Evolutionary conservation across 305 asterid genomes (phyloP).

Genomic region (Fraxinus velutina): DNA sequence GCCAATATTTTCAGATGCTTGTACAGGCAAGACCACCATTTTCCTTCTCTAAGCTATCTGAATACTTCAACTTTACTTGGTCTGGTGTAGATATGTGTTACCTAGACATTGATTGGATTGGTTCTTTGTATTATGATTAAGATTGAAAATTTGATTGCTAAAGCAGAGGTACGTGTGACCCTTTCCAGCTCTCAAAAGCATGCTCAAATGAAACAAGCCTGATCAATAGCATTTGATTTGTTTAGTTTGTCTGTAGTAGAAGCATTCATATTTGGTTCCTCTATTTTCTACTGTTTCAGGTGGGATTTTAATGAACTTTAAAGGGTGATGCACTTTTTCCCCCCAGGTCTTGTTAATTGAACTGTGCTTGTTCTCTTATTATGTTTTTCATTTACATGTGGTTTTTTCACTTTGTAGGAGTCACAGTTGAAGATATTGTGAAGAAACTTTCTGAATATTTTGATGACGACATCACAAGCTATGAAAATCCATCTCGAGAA

Average conservation of each 20-base stretch:
- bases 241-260: constrained; percentile 3
- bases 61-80: constrained; percentile 8
- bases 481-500: constrained; percentile 31
- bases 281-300: neutral
- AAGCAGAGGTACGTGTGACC: neutral
- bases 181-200: constrained; percentile 16
- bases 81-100: constrained; percentile 3
- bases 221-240: constrained; percentile 1
- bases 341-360: constrained; percentile 2
- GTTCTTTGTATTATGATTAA: neutral
- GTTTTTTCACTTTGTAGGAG: constrained; percentile 36
- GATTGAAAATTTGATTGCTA: constrained; percentile 14
- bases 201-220: constrained; percentile 6
- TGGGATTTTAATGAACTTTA: constrained; percentile 4
- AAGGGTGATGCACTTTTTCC: constrained; percentile 7
- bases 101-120: neutral
- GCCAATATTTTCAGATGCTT: neutral
- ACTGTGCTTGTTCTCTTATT: constrained; percentile 9
- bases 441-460: constrained; percentile 58
- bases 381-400: constrained; percentile 11
- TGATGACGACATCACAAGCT: constrained; percentile 38
- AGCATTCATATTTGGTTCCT: neutral
- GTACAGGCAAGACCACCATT: constrained; percentile 7
- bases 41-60: neutral
- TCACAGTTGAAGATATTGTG: constrained; percentile 60